Conservation (phyloP, 139 green algal species). For the Eudorina sp. region DNA sequence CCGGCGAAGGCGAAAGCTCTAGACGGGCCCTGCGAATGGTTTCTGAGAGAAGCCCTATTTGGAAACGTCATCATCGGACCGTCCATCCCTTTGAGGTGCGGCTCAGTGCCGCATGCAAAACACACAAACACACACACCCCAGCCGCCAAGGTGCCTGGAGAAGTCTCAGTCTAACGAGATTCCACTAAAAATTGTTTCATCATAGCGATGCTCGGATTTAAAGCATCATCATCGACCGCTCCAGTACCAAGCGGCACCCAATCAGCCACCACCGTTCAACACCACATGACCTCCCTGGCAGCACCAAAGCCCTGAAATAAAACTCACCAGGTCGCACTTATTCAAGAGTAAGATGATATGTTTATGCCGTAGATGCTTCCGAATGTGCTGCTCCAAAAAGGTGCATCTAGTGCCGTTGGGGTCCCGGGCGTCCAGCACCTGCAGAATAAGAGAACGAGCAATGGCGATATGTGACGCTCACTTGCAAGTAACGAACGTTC, state of each 20-base stretch:
- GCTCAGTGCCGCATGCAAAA: not conserved
- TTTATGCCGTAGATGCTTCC: conserved; percentile 94
- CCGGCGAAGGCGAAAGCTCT: conserved; percentile 76
- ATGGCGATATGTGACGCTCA: too few relatives aligned
- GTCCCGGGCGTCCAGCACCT: conserved; percentile 97
- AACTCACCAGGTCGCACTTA: conserved; percentile 94
- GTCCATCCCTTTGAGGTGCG: not conserved
- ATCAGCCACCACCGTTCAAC: too few relatives aligned
- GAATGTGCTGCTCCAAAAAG: conserved; percentile 95
- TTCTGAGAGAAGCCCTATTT: conserved; percentile 75
- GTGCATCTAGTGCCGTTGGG: conserved; percentile 95
- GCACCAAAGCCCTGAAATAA: not conserved
- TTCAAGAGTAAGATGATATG: conserved; percentile 99
- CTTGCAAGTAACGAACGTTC: too few relatives aligned
- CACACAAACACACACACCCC: too few relatives aligned
- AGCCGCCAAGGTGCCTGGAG: not conserved
- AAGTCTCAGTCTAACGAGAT: conserved; percentile 82
- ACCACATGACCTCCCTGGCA: not conserved
- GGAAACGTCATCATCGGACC: conserved; percentile 67
- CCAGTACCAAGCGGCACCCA: not conserved
- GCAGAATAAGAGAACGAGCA: too few relatives aligned
- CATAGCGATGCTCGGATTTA: not conserved
- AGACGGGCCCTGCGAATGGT: conserved; percentile 81
- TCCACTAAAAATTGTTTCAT: conserved; percentile 58
- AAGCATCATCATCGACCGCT: conserved; percentile 44